Evolutionary conservation across 768 basidiomycete species (phyloP), one percentile per base, ranked within the genome.

Genomic region (Daedalea quercina): DNA sequence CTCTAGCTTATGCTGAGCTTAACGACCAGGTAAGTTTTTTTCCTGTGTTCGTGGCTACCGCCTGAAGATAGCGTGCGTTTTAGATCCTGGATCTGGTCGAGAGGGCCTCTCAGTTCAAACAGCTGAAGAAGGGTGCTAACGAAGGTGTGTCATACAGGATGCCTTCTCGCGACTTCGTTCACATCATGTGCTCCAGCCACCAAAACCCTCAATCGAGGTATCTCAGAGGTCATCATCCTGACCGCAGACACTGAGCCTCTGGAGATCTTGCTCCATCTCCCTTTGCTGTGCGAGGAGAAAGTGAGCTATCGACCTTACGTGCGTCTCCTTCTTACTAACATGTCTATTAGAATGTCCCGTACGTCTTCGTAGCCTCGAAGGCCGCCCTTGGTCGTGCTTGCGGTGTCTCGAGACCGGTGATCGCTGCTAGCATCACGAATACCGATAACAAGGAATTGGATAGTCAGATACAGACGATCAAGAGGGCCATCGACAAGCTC

Each of bases 61-160:
- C 11, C 28, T 31, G 28, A 31, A 31, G n/a, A n/a, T n/a, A 31
- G 6, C 4, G 28, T 4, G 28, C 28, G 11, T 20, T 23, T 9
- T 62, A 95, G 93, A 96, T 98, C 64, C 80, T 99, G 51, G 95
- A 98, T 65, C 78, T 98, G 53, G 88, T 96, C 28, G 92, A 96
- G 67, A 90, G 95, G 72, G 94, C 95, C 40, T 76, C 82, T n/a
- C 87, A 94, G 70, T 96, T 95, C 77, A 97, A 97, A 74, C 94
- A 97, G 70, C 74, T 97, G 45, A 98, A 97, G 76, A 97, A 97
- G 75, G 95, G 96, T 56, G 96, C 96, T 41, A 99, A 99, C 71
- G 96, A 99, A 81, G 90, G 91, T 90, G 46, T 33, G 76, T 63
- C n/a, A 15, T 17, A n/a, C 22, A 12, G 52, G 43, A 17, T 47